Evolutionary conservation across 116 monocot genomes (phyloP).

Genomic region (Posidonia oceanica): DNA sequence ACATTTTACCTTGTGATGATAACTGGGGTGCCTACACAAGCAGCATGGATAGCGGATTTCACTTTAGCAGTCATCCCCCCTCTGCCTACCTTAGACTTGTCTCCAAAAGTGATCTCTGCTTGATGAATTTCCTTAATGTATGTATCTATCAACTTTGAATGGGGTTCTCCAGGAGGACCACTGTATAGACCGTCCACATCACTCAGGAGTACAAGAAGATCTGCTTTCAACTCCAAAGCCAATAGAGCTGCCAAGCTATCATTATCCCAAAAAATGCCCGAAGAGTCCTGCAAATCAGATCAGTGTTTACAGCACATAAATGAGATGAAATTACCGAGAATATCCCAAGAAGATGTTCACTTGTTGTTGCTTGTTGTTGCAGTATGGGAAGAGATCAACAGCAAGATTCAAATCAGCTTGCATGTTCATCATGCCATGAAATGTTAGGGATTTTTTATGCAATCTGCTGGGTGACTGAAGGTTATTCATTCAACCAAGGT

Average conservation of each 20-base stretch:
- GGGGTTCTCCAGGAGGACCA: slow-evolving; percentile 81
- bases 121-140: slow-evolving; percentile 83
- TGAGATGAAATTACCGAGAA: too few species aligned
- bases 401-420: too few species aligned
- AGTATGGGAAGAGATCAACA: too few species aligned
- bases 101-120: slow-evolving; percentile 78
- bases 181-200: slow-evolving; percentile 93
- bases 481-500: too few species aligned
- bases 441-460: too few species aligned
- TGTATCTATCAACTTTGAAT: slow-evolving; percentile 84
- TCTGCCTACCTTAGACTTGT: slow-evolving; percentile 91
- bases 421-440: too few species aligned
- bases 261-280: slow-evolving; percentile 99
- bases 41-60: slow-evolving; percentile 64
- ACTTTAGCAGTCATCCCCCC: slow-evolving; percentile 97
- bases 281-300: slow-evolving; percentile 52
- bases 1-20: slow-evolving; percentile 67
- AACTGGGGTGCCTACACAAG: slow-evolving; percentile 70
- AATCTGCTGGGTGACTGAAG: too few species aligned
- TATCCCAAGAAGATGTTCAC: too few species aligned
- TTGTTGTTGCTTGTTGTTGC: too few species aligned
- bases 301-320: background rate
- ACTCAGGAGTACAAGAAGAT: slow-evolving; percentile 85
- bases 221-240: slow-evolving; percentile 83
- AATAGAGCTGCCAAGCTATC: slow-evolving; percentile 91